Evolutionary conservation across 2,329 filamentous ascomycete genomes (phyloP).

Genomic region (Monosporascus sp.): DNA sequence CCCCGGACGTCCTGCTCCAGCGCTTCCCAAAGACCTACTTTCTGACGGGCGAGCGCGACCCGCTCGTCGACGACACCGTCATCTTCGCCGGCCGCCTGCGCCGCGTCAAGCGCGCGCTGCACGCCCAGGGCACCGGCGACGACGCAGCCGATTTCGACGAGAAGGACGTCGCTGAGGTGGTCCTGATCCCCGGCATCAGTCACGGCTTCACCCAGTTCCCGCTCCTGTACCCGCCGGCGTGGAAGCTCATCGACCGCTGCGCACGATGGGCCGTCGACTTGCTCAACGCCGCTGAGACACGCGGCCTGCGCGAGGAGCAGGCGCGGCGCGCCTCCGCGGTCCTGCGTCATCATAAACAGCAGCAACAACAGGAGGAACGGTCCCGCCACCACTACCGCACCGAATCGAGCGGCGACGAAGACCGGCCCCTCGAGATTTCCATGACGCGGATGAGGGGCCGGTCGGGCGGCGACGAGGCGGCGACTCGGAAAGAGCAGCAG

Average conservation of each 20-base stretch:
- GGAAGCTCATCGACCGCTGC: conserved; percentile 78
- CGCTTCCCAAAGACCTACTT: conserved; percentile 94
- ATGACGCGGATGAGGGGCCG: conserved; percentile 45
- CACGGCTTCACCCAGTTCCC: conserved; percentile 96
- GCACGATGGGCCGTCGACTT: conserved; percentile 77
- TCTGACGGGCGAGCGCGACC: conserved; percentile 89
- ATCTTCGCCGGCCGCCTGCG: conserved; percentile 89
- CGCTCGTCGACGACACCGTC: conserved; percentile 92
- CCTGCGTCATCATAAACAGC: conserved; percentile 10
- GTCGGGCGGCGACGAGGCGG: conserved; percentile 15
- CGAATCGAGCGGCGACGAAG: conserved; percentile 73
- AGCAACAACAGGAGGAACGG: conserved; percentile 10
- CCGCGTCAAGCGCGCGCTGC: conserved; percentile 62
- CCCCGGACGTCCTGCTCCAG: conserved; percentile 75
- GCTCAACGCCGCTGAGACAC: conserved; percentile 51
- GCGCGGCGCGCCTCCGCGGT: neutral
- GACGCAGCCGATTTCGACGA: conserved; percentile 59
- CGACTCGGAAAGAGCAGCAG: neutral
- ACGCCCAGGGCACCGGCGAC: conserved; percentile 41
- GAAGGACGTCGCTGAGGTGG: conserved; percentile 73
- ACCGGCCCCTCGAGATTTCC: conserved; percentile 75
- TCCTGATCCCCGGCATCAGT: conserved; percentile 79
- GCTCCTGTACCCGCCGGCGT: conserved; percentile 79
- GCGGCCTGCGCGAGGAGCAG: conserved; percentile 13
- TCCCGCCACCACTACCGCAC: conserved; percentile 43